These are phyloP conservation scores for Cucumis melo DNA, from an alignment of 306 rosid genomes.

Conservation along the genomic window DNA sequence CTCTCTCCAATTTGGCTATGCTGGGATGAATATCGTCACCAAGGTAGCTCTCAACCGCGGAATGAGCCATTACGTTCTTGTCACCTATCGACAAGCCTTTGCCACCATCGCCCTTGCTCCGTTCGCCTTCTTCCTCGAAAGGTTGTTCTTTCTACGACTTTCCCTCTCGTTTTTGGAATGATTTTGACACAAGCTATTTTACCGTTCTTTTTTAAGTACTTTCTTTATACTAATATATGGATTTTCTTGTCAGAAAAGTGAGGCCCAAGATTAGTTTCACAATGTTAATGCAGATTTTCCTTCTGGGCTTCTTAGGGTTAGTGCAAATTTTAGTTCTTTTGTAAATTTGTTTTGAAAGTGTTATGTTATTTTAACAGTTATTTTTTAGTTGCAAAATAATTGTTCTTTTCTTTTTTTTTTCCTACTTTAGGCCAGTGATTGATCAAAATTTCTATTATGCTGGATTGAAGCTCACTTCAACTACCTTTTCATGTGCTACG, in stretches of 20 bases:
- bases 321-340: slow-evolving; percentile 6
- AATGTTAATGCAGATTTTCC: slow-evolving; percentile 57
- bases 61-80: slow-evolving; percentile 87
- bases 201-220: no score
- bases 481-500: slow-evolving; percentile 82
- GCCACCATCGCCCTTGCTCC: slow-evolving; percentile 84
- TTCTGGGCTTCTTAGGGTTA: slow-evolving; percentile 88
- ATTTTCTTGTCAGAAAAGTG: slow-evolving; percentile 42
- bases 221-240: no score
- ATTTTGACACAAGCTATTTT: background rate
- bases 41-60: slow-evolving; percentile 88
- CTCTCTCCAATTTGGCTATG: slow-evolving; percentile 84
- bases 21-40: slow-evolving; percentile 88
- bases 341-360: background rate
- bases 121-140: slow-evolving; percentile 74
- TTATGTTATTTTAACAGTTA: no score
- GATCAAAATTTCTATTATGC: slow-evolving; percentile 86
- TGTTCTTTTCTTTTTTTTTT: background rate
- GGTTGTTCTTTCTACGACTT: slow-evolving; percentile 23
- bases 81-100: slow-evolving; percentile 78
- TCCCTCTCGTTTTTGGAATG: background rate
- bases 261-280: slow-evolving; percentile 70
- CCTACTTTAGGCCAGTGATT: slow-evolving; percentile 78
- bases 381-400: background rate
- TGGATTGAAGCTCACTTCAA: slow-evolving; percentile 76